A percentile compares a stretch with the other conserved stretches of the same genome.
These are phyloP conservation scores for Backusella psychrophila DNA, from an alignment of 192 early-diverging fungal species.

Conservation along the genomic window DNA sequence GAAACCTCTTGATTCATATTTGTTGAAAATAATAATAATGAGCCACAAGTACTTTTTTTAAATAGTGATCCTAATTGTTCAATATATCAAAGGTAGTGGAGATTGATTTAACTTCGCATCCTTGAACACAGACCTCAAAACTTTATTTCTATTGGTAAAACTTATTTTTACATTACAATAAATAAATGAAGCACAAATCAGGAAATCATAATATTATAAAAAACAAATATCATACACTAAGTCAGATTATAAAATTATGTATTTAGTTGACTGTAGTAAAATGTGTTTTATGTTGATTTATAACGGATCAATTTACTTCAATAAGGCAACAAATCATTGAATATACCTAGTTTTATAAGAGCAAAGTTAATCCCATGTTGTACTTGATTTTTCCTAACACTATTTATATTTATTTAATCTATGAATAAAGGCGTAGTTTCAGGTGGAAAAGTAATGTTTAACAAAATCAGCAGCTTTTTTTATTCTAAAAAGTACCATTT, in stretches of 20 bases:
- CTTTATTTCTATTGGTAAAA: background rate
- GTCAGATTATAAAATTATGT: background rate
- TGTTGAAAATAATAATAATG: no score
- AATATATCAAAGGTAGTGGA: background rate
- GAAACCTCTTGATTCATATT: no score
- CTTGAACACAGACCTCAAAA: background rate
- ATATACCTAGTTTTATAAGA: background rate
- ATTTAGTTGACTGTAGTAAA: background rate
- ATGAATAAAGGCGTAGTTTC: background rate
- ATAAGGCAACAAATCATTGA: no score
- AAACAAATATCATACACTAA: background rate
- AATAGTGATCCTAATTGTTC: background rate
- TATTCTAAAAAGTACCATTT: background rate
- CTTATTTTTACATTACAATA: background rate
- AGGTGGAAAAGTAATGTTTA: background rate
- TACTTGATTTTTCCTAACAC: background rate
- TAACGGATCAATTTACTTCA: background rate
- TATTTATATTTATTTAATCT: background rate
- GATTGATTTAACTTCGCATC: background rate
- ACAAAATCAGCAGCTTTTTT: background rate
- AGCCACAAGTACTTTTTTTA: background rate
- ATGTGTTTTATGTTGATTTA: background rate
- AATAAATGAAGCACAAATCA: background rate
- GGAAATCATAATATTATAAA: background rate
- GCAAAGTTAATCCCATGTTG: background rate